Base-by-base conservation (phyloP, 805 yeast genomes). In the Nakazawaea ishiwadae region DNA sequence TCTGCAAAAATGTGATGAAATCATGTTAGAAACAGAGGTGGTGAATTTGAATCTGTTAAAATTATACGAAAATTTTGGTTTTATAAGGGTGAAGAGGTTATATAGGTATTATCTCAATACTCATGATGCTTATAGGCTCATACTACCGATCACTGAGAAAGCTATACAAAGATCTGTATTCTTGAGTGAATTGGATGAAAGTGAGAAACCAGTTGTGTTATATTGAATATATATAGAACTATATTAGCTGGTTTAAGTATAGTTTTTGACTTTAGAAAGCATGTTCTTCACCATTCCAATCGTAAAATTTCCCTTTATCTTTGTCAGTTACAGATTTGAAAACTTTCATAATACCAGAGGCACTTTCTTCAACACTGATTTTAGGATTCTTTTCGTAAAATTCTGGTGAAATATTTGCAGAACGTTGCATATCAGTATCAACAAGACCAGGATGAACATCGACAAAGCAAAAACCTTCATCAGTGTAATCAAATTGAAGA, bases 21-120 rank as follows among this genome's bases (percentile, higher is more conserved):
- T 90, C n/a, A 82, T 83, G 67, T 68, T 93, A 45, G 99, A 93
- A 56, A 87, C 99, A 0, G 98, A 93, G 56, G 93, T 84, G 5
- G 79, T 75, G 17, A 93, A 93, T 29, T 14, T 57, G 57, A 16
- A 54, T 17, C 67, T 67, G 12, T 47, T 63, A 29, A 45, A 51
- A n/a, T 45, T 63, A 41, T 63, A 63, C 44, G 68, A 63, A 43
- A 58, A 60, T 40, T 63, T 63, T 46, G 68, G 68, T 10, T 63
- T 63, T 37, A 29, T 62, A 12, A 50, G 68, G 39, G 55, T 54
- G 9, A 63, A 63, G 55, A 68, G 98, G 44, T 71, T 91, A 57
- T 84, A 79, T 56, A 69, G 96, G 39, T 93, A 93, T 67, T 93
- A 93, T 56, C 60, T 91, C 53, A 91, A 90, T 58, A 85, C 91